Evolutionary conservation across 2,329 filamentous ascomycete species (phyloP).

Genomic region (Cladosporium halotolerans): DNA sequence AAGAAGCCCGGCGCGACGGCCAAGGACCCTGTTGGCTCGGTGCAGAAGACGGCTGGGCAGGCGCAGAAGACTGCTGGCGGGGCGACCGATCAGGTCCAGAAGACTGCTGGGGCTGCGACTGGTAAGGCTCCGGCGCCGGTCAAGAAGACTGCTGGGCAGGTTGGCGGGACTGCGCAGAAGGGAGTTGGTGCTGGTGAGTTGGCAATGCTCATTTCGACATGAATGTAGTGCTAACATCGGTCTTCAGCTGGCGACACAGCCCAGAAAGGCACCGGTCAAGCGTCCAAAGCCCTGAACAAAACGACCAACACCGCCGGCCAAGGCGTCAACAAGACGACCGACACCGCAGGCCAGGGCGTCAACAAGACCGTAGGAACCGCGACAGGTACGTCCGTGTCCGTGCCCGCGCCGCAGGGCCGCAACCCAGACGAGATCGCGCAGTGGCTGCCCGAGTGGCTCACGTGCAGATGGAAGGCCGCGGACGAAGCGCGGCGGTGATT

Average conservation of each 20-base stretch:
- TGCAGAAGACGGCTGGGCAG: conserved; percentile 2
- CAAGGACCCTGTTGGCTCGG: conserved; percentile 6
- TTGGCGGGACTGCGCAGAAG: conserved; percentile 4
- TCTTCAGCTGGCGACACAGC: conserved; percentile 11
- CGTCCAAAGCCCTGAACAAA: conserved; percentile 24
- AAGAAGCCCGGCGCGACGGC: conserved; percentile 16
- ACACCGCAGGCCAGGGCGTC: conserved; percentile 18
- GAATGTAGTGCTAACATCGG: neutral
- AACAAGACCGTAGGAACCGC: conserved; percentile 23
- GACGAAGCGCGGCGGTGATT: conserved; percentile 11
- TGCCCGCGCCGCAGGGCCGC: neutral
- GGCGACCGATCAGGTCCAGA: conserved; percentile 2
- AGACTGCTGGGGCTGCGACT: conserved; percentile 7
- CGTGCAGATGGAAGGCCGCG: conserved; percentile 21
- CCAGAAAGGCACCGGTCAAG: conserved; percentile 19
- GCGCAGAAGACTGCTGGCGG: conserved; percentile 4
- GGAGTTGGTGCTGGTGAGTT: conserved; percentile 3
- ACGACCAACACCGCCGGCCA: conserved; percentile 19
- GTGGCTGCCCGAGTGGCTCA: conserved; percentile 24
- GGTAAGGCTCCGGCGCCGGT: conserved; percentile 14
- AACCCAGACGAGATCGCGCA: conserved; percentile 14
- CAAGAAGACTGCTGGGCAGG: conserved; percentile 18
- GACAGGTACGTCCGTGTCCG: conserved; percentile 24
- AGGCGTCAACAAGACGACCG: conserved; percentile 24
- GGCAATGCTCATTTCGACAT: neutral